Percentiles rank a stretch among this genome's conserved stretches.
These are phyloP conservation scores for Talaromyces proteolyticus DNA, from an alignment of 495 filamentous ascomycete species.

Conservation along the genomic window DNA sequence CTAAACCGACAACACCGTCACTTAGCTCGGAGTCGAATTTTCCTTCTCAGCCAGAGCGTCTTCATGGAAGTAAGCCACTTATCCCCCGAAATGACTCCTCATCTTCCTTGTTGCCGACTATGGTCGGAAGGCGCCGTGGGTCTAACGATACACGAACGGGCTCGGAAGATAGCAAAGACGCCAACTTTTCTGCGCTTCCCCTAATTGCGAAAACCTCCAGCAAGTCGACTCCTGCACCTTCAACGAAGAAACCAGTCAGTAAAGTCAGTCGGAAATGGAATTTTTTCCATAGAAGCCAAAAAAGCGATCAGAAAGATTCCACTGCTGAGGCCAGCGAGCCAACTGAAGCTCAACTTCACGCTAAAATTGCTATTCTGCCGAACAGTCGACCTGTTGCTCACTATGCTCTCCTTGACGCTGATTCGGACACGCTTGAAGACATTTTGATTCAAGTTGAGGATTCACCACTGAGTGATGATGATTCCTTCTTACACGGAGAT, in stretches of 20 bases:
- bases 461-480: slow-evolving; percentile 37
- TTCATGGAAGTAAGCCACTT: neutral
- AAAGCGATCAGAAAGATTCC: slow-evolving; percentile 14
- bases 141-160: neutral
- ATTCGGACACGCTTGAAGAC: slow-evolving; percentile 61
- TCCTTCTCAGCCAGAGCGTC: neutral
- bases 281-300: slow-evolving; percentile 61
- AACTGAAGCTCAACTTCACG: slow-evolving; percentile 24
- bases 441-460: slow-evolving; percentile 58
- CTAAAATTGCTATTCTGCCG: slow-evolving; percentile 29
- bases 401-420: slow-evolving; percentile 77
- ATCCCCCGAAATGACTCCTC: neutral
- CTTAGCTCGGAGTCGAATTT: slow-evolving; percentile 4
- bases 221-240: neutral
- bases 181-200: slow-evolving; percentile 4
- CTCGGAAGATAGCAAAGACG: neutral
- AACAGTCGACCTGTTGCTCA: slow-evolving; percentile 54
- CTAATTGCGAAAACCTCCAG: neutral
- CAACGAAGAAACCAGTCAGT: neutral
- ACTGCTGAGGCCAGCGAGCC: slow-evolving; percentile 9
- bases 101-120: neutral
- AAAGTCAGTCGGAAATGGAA: slow-evolving; percentile 58
- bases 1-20: neutral
- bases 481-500: slow-evolving; percentile 21
- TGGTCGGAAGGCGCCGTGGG: neutral